A percentile compares a stretch with the other conserved stretches of the same genome.
Conservation (phyloP, 202 grass and related monocot species). For the Panicum virgatum region DNA sequence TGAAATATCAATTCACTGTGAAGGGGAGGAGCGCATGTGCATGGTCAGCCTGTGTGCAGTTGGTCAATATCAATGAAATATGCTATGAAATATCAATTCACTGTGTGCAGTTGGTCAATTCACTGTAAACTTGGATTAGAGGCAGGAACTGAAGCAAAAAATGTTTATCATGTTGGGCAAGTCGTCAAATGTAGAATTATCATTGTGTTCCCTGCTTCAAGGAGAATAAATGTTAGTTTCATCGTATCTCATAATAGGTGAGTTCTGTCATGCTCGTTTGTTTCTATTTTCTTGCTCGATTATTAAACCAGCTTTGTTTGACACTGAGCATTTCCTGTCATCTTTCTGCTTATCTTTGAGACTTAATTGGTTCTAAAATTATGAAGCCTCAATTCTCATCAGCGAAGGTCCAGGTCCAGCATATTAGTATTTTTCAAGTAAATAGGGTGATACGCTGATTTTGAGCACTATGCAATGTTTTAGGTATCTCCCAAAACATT, state of each 20-base stretch:
- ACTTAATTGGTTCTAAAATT: not conserved
- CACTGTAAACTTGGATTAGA: constrained; percentile 97
- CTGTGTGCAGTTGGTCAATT: no score
- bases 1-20: no score
- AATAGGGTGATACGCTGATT: not conserved
- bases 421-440: not conserved
- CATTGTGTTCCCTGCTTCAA: constrained; percentile 60
- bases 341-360: constrained; percentile 18
- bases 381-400: not conserved
- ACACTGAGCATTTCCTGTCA: not conserved
- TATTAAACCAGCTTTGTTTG: not conserved
- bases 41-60: no score
- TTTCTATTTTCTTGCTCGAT: constrained; percentile 18
- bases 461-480: no score
- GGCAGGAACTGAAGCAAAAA: constrained; percentile 70
- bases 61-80: no score
- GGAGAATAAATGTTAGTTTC: constrained; percentile 87
- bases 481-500: no score
- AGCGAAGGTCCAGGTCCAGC: not conserved
- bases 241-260: constrained; percentile 75
- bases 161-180: constrained; percentile 85
- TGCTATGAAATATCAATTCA: no score
- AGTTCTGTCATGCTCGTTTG: constrained; percentile 26
- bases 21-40: no score
- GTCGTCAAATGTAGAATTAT: constrained; percentile 97